Conservation (phyloP, 2,329 filamentous ascomycete species). For the Pseudocercospora crystallina region DNA sequence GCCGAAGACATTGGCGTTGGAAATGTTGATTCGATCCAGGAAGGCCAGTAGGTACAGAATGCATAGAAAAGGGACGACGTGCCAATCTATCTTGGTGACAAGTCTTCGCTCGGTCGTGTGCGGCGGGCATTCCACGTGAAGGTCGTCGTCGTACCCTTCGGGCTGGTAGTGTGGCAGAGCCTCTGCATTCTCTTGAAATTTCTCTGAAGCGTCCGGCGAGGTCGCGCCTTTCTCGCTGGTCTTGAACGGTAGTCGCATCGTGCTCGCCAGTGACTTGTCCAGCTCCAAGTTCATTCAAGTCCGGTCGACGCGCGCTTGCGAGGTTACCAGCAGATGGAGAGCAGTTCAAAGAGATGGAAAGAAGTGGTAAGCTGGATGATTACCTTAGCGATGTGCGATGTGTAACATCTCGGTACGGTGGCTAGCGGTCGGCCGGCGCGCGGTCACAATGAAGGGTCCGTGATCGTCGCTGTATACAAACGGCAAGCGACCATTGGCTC, state of each 20-base stretch:
- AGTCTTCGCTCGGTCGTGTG: conserved; percentile 52
- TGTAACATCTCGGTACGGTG: too few relatives aligned
- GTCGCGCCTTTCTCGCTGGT: conserved; percentile 3
- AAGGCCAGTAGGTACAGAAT: conserved; percentile 50
- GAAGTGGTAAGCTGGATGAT: too few relatives aligned
- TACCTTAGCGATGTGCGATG: too few relatives aligned
- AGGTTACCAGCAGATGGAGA: too few relatives aligned
- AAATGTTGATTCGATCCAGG: conserved; percentile 50
- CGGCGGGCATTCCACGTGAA: conserved; percentile 41
- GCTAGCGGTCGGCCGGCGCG: too few relatives aligned
- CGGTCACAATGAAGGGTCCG: too few relatives aligned
- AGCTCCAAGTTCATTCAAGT: too few relatives aligned
- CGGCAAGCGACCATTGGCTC: too few relatives aligned
- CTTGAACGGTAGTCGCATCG: conserved; percentile 12
- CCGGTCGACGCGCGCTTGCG: too few relatives aligned
- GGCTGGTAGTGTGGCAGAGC: not conserved
- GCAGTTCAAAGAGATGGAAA: too few relatives aligned
- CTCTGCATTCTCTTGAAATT: conserved; percentile 5
- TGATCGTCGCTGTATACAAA: too few relatives aligned
- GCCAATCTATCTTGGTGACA: conserved; percentile 46
- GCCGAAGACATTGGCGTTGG: conserved; percentile 54
- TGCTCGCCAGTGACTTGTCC: not conserved
- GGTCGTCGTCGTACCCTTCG: conserved; percentile 35
- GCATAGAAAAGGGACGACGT: conserved; percentile 51
- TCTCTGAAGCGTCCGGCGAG: conserved; percentile 8